These are phyloP conservation scores for Colletotrichum godetiae DNA, from an alignment of 2,329 filamentous ascomycete genomes.

Conservation along the genomic window DNA sequence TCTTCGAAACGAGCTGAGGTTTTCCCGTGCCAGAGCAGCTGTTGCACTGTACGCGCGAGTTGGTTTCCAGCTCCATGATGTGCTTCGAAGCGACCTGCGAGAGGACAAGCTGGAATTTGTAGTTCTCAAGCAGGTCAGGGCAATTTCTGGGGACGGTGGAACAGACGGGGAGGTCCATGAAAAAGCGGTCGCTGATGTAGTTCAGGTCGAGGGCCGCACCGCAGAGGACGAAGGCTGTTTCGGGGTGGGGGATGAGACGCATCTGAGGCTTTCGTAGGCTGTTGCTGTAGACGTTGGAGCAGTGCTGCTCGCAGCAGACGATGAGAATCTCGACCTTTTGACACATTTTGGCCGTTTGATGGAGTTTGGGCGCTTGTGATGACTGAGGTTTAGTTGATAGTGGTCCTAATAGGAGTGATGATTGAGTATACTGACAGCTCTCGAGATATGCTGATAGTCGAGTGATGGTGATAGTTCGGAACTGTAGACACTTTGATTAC, in stretches of 20 bases:
- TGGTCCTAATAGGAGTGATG: background rate
- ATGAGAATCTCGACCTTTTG: background rate
- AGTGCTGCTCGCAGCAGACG: background rate
- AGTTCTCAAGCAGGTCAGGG: background rate
- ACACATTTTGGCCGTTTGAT: background rate
- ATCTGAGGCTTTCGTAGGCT: background rate
- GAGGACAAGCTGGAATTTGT: background rate
- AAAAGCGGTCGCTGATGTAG: background rate
- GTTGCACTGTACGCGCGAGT: background rate
- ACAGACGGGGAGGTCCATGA: background rate
- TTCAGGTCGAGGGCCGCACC: background rate
- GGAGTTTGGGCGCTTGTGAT: background rate
- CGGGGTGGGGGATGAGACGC: background rate
- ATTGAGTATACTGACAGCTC: background rate
- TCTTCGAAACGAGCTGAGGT: background rate
- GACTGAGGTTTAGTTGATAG: background rate
- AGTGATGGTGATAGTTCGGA: too few species aligned
- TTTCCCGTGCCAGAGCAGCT: background rate
- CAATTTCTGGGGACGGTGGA: background rate
- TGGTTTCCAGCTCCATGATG: background rate
- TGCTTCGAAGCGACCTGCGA: background rate
- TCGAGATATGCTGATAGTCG: background rate
- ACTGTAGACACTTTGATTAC: too few species aligned
- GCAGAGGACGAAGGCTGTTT: background rate
- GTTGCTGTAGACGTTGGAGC: background rate